Base-by-base conservation (phyloP, 2,329 filamentous ascomycete genomes). In the Pseudogymnoascus sp. region DNA sequence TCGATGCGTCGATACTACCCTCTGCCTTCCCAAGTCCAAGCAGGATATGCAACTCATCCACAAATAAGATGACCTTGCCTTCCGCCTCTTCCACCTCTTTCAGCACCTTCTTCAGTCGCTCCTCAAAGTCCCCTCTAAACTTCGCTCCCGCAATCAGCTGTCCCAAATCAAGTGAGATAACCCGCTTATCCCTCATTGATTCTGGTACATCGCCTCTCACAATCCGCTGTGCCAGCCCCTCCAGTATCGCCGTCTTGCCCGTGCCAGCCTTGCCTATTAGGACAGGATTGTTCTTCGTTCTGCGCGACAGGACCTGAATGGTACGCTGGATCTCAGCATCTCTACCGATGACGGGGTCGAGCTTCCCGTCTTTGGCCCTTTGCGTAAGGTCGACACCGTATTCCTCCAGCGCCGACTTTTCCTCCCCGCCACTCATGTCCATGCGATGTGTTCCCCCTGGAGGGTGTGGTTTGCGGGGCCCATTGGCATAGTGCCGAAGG, bases 71-170 rank as follows among this genome's bases (percentile, higher is more conserved):
- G 4, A 97, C 88, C 62, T 90, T 85, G 35, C 94, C 94, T 60
- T 96, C 81, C 1, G 93, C 90, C 66, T 95, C 86, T 74, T 96
- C 86, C 9, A 96, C 92, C 74, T 97, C 94, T 69, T 89, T 92
- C 72, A 99, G 75, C 1, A 97, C 92, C 67, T 88, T 88, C 75
- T 97, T 97, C 64, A 97, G 73, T 42, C 94, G 82, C 73, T 99
- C 94, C 73, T 99, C 94, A 64, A 99, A 97, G 69, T 99, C 94
- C 58, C 94, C 94, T 58, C 94, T 81, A 70, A 94, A 99, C 72
- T 97, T 97, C 45, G 94, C 92, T 58, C 94, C 94, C 1, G 94
- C 94, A 69, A 99, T 97, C 14, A 99, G 83, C 36, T 91, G 91
- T 2, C 94, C 94, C 4, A 99, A 81, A 70, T 99, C 94, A 38